These are phyloP conservation scores for Pichia sporocuriosa DNA, from an alignment of 805 yeast genomes.

Conservation along the genomic window DNA sequence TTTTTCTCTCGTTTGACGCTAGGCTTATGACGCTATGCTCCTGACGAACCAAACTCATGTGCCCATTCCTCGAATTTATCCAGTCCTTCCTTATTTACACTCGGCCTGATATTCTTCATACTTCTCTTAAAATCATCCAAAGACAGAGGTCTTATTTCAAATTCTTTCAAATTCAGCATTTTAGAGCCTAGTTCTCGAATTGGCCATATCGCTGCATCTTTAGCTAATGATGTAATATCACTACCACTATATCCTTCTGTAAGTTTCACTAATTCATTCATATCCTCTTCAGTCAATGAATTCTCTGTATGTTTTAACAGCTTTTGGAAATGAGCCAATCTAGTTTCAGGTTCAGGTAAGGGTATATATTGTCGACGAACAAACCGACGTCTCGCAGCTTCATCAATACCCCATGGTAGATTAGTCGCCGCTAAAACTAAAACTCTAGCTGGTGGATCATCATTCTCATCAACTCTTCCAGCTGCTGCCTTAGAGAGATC, in stretches of 20 bases:
- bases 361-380: constrained; percentile 91
- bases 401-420: constrained; percentile 95
- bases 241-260: constrained; percentile 78
- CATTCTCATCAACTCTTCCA: constrained; percentile 43
- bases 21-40: constrained; percentile 51
- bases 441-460: constrained; percentile 57
- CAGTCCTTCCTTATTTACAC: constrained; percentile 80
- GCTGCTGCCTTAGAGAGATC: constrained; percentile 84
- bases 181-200: constrained; percentile 83
- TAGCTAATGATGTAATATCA: constrained; percentile 88
- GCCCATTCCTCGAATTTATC: constrained; percentile 87
- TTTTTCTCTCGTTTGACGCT: no score
- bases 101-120: constrained; percentile 74
- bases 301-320: constrained; percentile 68
- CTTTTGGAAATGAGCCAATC: constrained; percentile 62
- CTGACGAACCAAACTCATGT: constrained; percentile 74
- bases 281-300: constrained; percentile 57
- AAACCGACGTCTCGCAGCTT: constrained; percentile 91
- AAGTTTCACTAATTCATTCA: constrained; percentile 48
- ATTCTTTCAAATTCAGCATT: constrained; percentile 59
- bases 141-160: constrained; percentile 69
- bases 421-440: constrained; percentile 92
- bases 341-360: constrained; percentile 79
- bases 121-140: constrained; percentile 70
- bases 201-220: constrained; percentile 98